Evolutionary conservation across 1,284 basidiomycete species (phyloP), one percentile per base, ranked within the genome.

Genomic region (Cryptococcus sp.): DNA sequence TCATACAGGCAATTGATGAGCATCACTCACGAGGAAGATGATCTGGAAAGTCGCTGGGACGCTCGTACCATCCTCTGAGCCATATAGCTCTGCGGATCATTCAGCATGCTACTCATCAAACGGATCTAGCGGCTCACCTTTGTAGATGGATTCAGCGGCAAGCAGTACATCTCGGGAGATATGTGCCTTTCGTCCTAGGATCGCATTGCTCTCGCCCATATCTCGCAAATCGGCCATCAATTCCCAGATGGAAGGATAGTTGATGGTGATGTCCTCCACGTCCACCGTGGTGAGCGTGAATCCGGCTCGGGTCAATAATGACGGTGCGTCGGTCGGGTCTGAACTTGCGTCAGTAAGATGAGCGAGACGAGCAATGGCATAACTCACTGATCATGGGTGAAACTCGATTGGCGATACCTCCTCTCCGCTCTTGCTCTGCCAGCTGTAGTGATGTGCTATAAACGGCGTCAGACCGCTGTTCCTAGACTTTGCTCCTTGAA

Each of bases 191-290:
- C 91, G 83, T 65, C 88, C 90, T 53, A 94, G 80, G 39, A 96
- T 86, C 5, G 94, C 92, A 73, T 97, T 99, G 56, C 86, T 88
- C 78, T 99, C 96, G 47, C 96, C 96, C 96, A 99, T 99, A 74
- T 92, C 88, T 50, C 87, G 84, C 47, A 99, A 78, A 75, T 99
- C 96, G 50, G 93, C 87, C 75, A 99, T 84, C 17, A 99, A 84
- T 76, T 99, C 96, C 87, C 90, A 98, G 84, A 98, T 95, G 54
- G 87, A 90, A 0, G 96, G 96, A 72, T 98, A 99, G 10, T 85
- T 85, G 40, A 98, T 87, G 59, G 86, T 86, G 23, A 99, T 83
- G 80, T 99, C 96, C 73, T 99, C 96, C 46, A 90, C 87, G 71
- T 99, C 96, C 31, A 99, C 91, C 0, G 96, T 98, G 7, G 97